phyloP scores from a whole-genome alignment of 495 filamentous ascomycete species.

The Annulohypoxylon bovei region DNA sequence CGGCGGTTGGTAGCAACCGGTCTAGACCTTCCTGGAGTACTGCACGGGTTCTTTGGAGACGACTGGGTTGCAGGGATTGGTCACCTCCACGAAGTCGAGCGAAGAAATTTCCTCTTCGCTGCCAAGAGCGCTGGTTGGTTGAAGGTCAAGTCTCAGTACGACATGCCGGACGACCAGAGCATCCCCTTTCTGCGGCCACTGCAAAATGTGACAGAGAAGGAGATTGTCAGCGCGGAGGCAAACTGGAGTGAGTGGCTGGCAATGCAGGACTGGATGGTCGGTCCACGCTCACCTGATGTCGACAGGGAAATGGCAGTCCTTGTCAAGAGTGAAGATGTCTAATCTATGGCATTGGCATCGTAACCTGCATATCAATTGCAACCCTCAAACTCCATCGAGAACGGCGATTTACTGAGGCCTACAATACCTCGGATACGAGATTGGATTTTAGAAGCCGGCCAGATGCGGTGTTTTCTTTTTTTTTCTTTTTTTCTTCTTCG shows the following conservation, averaged over 20 bases:
- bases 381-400: neutral
- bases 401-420: conserved; percentile 1
- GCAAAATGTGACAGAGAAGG: conserved; percentile 74
- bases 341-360: neutral
- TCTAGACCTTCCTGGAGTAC: conserved; percentile 82
- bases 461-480: conserved; percentile 9
- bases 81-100: conserved; percentile 85
- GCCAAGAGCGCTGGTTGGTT: conserved; percentile 92
- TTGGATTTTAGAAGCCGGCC: conserved; percentile 6
- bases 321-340: conserved; percentile 41
- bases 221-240: conserved; percentile 85
- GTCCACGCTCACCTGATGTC: conserved; percentile 58
- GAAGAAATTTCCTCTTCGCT: conserved; percentile 93
- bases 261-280: conserved; percentile 97
- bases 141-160: conserved; percentile 87
- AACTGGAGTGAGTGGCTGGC: conserved; percentile 88
- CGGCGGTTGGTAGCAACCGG: conserved; percentile 91
- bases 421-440: conserved; percentile 10
- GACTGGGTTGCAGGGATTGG: conserved; percentile 85
- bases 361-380: conserved; percentile 4
- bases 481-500: too few species aligned
- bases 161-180: conserved; percentile 80
- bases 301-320: conserved; percentile 38
- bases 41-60: conserved; percentile 96
- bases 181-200: conserved; percentile 88